Conservation (phyloP, 2,329 filamentous ascomycete species). For the Pseudogymnoascus sp. region DNA sequence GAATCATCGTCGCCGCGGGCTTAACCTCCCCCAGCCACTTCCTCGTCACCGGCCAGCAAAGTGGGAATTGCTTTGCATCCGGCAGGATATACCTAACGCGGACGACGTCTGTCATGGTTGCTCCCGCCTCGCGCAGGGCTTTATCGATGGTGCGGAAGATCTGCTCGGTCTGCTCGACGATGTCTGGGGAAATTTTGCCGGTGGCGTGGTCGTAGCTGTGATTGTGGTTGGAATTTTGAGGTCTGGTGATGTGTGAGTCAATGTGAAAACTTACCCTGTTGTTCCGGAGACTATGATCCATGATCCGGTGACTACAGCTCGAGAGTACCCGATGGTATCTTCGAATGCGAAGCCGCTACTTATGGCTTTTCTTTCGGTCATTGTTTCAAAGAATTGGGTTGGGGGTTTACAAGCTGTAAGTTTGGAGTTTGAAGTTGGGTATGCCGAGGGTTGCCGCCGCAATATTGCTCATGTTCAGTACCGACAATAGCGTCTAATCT, state of each 20-base stretch:
- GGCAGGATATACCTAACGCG: conserved; percentile 45
- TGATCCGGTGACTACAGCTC: conserved; percentile 42
- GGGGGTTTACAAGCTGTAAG: background rate
- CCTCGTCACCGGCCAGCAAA: conserved; percentile 41
- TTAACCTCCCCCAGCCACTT: conserved; percentile 39
- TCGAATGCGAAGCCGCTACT: conserved; percentile 40
- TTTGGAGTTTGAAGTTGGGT: background rate
- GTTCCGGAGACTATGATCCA: conserved; percentile 47
- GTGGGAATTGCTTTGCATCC: conserved; percentile 37
- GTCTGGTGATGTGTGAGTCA: background rate
- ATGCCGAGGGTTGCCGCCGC: background rate
- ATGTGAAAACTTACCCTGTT: conserved; percentile 35
- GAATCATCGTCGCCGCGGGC: conserved; percentile 46
- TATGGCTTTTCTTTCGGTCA: conserved; percentile 10
- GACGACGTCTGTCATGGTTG: conserved; percentile 38
- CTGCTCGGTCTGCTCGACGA: conserved; percentile 42
- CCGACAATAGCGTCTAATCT: background rate
- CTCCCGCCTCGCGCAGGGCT: conserved; percentile 37
- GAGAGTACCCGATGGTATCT: conserved; percentile 44
- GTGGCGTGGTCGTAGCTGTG: conserved; percentile 43
- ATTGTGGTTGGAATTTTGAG: background rate
- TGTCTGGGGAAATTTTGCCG: conserved; percentile 35
- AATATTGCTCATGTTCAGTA: background rate
- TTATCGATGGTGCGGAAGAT: conserved; percentile 38
- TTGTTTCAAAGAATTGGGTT: background rate